phyloP scores from a whole-genome alignment of 2,329 filamentous ascomycete species.

The Colletotrichum sp. region DNA sequence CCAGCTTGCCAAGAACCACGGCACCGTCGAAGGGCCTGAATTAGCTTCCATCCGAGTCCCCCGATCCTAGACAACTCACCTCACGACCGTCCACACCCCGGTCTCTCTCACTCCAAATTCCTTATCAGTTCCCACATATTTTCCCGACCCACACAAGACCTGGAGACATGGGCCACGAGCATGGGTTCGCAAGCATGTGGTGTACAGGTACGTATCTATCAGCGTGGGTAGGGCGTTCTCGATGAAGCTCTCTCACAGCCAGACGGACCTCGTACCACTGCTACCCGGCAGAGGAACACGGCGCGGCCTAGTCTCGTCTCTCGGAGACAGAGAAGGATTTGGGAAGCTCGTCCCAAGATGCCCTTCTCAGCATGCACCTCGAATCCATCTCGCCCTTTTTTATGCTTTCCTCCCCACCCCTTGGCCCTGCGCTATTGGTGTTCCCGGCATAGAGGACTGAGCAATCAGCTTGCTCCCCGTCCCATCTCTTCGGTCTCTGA shows the following conservation, averaged over 20 bases:
- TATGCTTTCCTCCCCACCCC: conserved; percentile 3
- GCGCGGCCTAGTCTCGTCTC: neutral
- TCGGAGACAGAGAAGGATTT: neutral
- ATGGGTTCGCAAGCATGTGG: conserved; percentile 3
- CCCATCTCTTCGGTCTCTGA: neutral
- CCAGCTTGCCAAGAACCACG: neutral
- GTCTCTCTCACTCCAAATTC: neutral
- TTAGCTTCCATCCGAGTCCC: conserved; percentile 12
- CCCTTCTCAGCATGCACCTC: neutral
- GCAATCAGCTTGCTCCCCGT: conserved; percentile 4
- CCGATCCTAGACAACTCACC: neutral
- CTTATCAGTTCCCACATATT: conserved; percentile 24
- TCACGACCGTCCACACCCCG: neutral
- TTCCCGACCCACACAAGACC: neutral
- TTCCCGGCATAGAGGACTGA: neutral
- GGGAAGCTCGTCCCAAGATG: neutral
- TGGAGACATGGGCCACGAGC: neutral
- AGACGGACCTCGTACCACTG: neutral
- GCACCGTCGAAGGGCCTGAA: conserved; percentile 7
- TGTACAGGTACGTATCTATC: neutral
- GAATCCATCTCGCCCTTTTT: neutral
- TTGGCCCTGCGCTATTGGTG: conserved; percentile 9
- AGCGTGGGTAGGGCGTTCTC: neutral
- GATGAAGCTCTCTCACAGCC: conserved; percentile 9
- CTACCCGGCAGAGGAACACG: neutral